Base-by-base conservation (phyloP, 139 green algal genomes). In the Tetradesmus lagerheimii region DNA sequence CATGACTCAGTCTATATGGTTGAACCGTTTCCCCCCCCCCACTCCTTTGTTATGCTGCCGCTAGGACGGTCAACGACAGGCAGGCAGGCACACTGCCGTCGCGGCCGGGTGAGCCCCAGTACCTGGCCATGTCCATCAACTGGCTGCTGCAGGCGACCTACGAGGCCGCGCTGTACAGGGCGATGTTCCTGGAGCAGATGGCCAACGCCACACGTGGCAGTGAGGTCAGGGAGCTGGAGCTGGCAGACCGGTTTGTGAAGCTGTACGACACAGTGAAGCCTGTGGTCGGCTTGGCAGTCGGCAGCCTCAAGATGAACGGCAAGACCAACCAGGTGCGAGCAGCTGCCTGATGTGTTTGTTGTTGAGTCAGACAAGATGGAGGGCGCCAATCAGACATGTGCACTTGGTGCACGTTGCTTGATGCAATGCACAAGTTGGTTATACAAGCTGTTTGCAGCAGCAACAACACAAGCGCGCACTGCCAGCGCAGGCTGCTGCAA, bases 261-360 rank as follows among this genome's bases (percentile, higher is more conserved):
- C 62, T 23, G 18, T 75, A 75, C 23, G 62, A 75, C 20, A 23
- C 18, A 23, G 23, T 23, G 20, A 18, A 23, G 18, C 62, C 62
- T 75, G 23, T 75, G 62, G 62, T n/a, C 20, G 62, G 20, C 23
- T 18, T 23, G 18, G 62, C 62, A n/a, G 62, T 75, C 62, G 18
- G 18, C 20, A 75, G 20, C 62, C 62, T 75, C 20, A 75, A 75
- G 62, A 18, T 75, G 20, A 75, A 75, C 23, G 62, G 62, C 62
- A 75, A 75, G 62, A 75, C 62, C 18, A 75, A 75, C 62, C 62
- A 75, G 62, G 62, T 75, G 62, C 23, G 62, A n/a, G n/a, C n/a
- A n/a, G n/a, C n/a, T n/a, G n/a, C n/a, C n/a, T n/a, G n/a, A n/a
- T n/a, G n/a, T n/a, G n/a, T n/a, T n/a, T n/a, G n/a, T n/a, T n/a